Evolutionary conservation across 1,139 yeast genomes (phyloP), one percentile per base, ranked within the genome.

Genomic region (Diutina catenulata): DNA sequence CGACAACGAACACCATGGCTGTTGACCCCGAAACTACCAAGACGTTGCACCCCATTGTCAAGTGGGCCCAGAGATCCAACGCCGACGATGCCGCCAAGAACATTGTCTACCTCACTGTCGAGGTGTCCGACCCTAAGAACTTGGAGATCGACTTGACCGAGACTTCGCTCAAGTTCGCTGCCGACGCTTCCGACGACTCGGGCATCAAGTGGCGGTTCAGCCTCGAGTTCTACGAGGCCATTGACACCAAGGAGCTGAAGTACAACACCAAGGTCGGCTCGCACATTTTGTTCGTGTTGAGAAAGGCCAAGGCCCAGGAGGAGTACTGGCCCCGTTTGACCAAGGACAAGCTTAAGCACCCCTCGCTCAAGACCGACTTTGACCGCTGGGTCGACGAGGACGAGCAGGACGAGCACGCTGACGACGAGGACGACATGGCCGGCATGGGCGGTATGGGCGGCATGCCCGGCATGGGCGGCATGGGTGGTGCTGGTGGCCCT

Each of bases 1-100:
- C n/a, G 28, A 25, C 28, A 25, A 25, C 14, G n/a, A n/a, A n/a
- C 14, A 16, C 28, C 28, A 31, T 31, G 35, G 25, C 35, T 11
- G 7, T 4, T 13, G 35, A 31, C 25, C 35, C 35, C 25, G 35
- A 31, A 20, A 31, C 35, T 31, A 44, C 32, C 40, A 48, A 47
- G 42, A 38, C 49, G 25, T 40, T 41, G 20, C 49, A 55, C 28
- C 59, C 59, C 19, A 49, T 49, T 11, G 93, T 86, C 38, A 68
- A 74, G 55, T 91, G 98, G 98, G 97, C 98, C 18, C 98, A 91
- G 65, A 83, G 98, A 62, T 86, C 95, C 38, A 76, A 69, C 53
- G 79, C 69, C 16, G 61, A 68, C 5, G 94, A 79, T 28, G 73
- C 74, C 13, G 66, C 74, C 32, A 87, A 83, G 60, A 91, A 91